phyloP scores from a whole-genome alignment of 164 flowering plant species.

The Piper betle region DNA sequence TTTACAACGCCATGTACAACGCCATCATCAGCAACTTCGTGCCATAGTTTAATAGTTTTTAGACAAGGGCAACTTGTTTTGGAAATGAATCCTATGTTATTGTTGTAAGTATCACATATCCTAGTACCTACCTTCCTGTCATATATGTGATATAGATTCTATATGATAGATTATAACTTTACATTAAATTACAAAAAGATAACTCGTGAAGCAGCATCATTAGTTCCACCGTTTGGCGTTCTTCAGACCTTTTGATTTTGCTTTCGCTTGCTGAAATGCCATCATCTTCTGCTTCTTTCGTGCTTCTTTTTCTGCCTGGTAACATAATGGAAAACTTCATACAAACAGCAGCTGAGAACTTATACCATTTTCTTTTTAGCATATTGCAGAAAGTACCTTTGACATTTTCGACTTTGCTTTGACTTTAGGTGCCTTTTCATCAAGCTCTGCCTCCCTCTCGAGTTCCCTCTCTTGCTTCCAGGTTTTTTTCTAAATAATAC shows the following conservation, averaged over 20 bases:
- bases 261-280: conserved; percentile 86
- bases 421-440: conserved; percentile 80
- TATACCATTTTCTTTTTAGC: background rate
- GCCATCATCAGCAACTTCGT: too few relatives aligned
- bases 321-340: background rate
- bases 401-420: conserved; percentile 99
- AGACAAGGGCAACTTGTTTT: too few relatives aligned
- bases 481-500: conserved; percentile 96
- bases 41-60: too few relatives aligned
- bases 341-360: background rate
- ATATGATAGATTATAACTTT: background rate
- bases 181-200: background rate
- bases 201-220: conserved; percentile 3
- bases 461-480: conserved; percentile 72
- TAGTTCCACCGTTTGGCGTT: conserved; percentile 93
- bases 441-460: conserved; percentile 90
- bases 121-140: too few relatives aligned
- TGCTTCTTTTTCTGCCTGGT: conserved; percentile 90
- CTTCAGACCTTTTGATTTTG: conserved; percentile 70
- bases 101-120: too few relatives aligned
- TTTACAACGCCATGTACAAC: too few relatives aligned
- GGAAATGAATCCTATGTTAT: too few relatives aligned
- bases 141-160: too few relatives aligned
- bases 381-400: conserved; percentile 36
- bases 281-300: conserved; percentile 74